Evolutionary conservation across 352 stramenopile species (phyloP).

Genomic region (Globisporangium paroecandrum): DNA sequence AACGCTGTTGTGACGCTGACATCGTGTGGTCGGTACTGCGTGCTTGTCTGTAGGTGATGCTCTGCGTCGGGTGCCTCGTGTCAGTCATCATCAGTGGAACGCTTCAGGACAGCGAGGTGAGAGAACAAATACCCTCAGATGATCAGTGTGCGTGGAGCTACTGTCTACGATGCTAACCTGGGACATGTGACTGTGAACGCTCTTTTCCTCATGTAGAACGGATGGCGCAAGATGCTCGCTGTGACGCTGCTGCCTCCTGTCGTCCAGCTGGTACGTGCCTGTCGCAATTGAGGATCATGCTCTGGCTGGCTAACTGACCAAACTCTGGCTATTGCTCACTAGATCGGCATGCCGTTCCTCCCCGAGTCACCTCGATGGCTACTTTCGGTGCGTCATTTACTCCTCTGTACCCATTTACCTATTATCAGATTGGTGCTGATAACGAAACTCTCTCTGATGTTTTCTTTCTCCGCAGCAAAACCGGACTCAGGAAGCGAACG

Average conservation of each 20-base stretch:
- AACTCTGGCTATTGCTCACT: neutral
- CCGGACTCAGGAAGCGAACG: conserved; percentile 37
- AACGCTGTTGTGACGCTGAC: neutral
- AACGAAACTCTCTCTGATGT: neutral
- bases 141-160: neutral
- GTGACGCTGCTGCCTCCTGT: conserved; percentile 61
- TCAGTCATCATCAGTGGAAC: conserved; percentile 51
- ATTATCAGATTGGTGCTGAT: neutral
- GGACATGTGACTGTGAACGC: neutral
- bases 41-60: conserved; percentile 41
- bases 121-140: neutral
- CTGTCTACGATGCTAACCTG: neutral
- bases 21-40: neutral
- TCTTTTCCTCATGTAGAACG: conserved; percentile 24
- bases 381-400: conserved; percentile 33
- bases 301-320: neutral
- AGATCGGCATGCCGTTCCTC: conserved; percentile 66
- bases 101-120: conserved; percentile 34
- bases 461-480: conserved; percentile 34
- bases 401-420: neutral
- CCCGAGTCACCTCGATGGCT: conserved; percentile 71
- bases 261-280: conserved; percentile 45
- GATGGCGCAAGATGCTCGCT: conserved; percentile 61
- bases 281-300: no score
- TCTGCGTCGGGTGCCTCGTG: conserved; percentile 66